These are phyloP conservation scores for Paraphoma sp. DNA, from an alignment of 2,329 filamentous ascomycete genomes.

Conservation along the genomic window DNA sequence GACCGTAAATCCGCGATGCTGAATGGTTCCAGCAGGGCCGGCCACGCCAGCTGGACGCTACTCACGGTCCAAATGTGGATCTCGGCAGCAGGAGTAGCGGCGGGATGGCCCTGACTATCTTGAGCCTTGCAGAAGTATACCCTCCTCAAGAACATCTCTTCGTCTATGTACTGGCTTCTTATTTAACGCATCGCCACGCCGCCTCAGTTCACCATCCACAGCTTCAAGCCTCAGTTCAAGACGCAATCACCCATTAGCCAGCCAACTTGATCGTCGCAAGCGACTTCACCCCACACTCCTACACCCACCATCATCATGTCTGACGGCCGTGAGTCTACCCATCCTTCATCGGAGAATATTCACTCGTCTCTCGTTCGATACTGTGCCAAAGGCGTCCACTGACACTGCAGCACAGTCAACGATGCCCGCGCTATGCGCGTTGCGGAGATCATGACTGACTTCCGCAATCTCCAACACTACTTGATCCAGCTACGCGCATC, in stretches of 20 bases:
- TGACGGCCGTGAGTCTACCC: slow-evolving; percentile 60
- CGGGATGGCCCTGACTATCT: slow-evolving; percentile 45
- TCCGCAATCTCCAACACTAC: slow-evolving; percentile 65
- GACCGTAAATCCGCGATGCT: slow-evolving; percentile 38
- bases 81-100: slow-evolving; percentile 44
- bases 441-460: slow-evolving; percentile 69
- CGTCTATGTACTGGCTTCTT: slow-evolving; percentile 13
- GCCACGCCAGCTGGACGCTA: slow-evolving; percentile 45
- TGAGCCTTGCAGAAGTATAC: slow-evolving; percentile 36
- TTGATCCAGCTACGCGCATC: slow-evolving; percentile 62
- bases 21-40: slow-evolving; percentile 35
- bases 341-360: background rate
- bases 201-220: slow-evolving; percentile 29
- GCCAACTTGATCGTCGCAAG: slow-evolving; percentile 18
- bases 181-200: slow-evolving; percentile 46
- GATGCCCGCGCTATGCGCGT: slow-evolving; percentile 68
- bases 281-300: slow-evolving; percentile 11
- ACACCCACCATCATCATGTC: slow-evolving; percentile 52
- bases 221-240: slow-evolving; percentile 24
- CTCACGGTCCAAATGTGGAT: slow-evolving; percentile 44
- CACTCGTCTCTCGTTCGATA: background rate
- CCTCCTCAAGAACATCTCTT: slow-evolving; percentile 37
- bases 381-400: slow-evolving; percentile 3
- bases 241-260: slow-evolving; percentile 7
- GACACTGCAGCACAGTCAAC: slow-evolving; percentile 58